Base-by-base conservation (phyloP, 2,329 filamentous ascomycete species). In the Pseudogymnoascus sp. region DNA sequence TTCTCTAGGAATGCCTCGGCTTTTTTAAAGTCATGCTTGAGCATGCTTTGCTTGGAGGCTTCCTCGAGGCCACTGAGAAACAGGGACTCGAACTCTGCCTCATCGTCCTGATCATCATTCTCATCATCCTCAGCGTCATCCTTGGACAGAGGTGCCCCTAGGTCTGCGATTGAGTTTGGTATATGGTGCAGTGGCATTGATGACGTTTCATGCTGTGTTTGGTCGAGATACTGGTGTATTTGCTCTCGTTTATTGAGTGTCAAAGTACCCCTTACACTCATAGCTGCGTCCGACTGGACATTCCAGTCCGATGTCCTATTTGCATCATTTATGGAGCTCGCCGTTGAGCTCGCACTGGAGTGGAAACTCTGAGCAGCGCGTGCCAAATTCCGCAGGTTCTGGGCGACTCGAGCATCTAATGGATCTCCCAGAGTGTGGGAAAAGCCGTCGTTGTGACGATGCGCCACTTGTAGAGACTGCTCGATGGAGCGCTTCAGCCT, bases 291-390 rank as follows among this genome's bases (percentile, higher is more conserved):
- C 1, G 64, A 63, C 12, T 61, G 33, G 6, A 61, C 14, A 23
- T 61, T 45, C 60, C 62, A 62, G 3, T 21, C 31, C 26, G 52
- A 41, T 6, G 45, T 63, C 4, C 60, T 58, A 35, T 62, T 66
- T 14, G 61, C 62, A 7, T 62, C 62, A 2, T 61, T 61, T 6
- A 62, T 65, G 1, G 68, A 66, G 59, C 65, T 65, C 3, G 67
- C 64, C 1, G 69, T 65, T 1, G 68, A 68, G 43, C 66, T 69
- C 1, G 69, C 69, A 1, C 66, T 62, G 2, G 68, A 65, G 59
- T 71, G 68, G 60, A 71, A 71, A 8, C 66, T 63, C 16, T 63
- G 63, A 2, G 69, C 69, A 37, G 68, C 69, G 21, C 66, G 59
- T 19, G 69, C 66, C 10, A 71, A 62, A 29, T 67, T 64, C 33